A percentile compares a stretch with the other conserved stretches of the same genome.
phyloP scores from a whole-genome alignment of 2,329 filamentous ascomycete species.

The Colletotrichum siamense region DNA sequence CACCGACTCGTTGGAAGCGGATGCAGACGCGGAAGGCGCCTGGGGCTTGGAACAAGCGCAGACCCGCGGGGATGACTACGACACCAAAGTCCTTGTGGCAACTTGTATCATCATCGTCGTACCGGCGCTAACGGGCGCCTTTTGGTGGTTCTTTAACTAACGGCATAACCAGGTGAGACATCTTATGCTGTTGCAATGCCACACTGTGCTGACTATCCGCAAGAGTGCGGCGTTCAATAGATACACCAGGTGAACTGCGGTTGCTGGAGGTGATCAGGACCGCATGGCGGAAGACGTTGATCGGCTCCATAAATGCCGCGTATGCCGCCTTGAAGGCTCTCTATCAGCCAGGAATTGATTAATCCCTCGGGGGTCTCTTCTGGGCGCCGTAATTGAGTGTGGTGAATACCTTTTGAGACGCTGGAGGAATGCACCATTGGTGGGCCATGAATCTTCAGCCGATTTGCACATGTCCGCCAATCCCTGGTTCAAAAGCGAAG shows the following conservation, averaged over 20 bases:
- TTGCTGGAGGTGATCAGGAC: neutral
- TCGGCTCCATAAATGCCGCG: no score
- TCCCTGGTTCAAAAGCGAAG: fast-evolving
- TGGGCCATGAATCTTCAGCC: neutral
- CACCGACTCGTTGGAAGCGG: neutral
- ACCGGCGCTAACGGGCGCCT: neutral
- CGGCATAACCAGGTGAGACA: fast-evolving
- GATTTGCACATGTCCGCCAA: neutral
- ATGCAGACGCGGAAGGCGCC: neutral
- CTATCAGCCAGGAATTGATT: no score
- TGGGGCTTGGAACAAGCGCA: neutral
- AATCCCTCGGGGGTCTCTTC: neutral
- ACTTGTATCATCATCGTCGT: neutral
- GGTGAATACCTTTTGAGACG: fast-evolving
- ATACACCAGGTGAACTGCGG: neutral
- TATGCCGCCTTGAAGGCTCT: no score
- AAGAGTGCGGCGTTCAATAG: neutral
- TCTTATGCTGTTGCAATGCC: fast-evolving
- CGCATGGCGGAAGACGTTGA: neutral
- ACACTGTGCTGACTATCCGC: neutral
- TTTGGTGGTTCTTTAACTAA: neutral
- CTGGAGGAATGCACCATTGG: neutral
- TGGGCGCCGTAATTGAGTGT: neutral
- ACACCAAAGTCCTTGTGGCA: neutral
- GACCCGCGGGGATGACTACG: neutral